Base-by-base conservation (phyloP, 1,284 basidiomycete species). In the Pyrrhoderma lamaoense region DNA sequence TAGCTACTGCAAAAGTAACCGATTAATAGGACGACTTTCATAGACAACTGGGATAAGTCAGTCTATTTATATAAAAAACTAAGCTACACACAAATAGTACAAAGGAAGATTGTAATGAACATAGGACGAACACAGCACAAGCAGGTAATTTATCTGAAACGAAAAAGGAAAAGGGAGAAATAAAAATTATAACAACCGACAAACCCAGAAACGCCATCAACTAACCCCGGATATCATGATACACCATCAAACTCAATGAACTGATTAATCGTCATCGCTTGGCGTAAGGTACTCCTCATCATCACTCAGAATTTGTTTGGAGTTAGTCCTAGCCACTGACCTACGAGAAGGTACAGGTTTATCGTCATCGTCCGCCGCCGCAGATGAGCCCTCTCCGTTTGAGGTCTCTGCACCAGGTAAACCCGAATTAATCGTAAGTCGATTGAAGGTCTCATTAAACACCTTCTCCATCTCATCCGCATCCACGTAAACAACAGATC, bases 401-500 rank as follows among this genome's bases (percentile, higher is more conserved):
- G 71, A 73, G 44, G 74, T 66, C 9, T 71, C 64, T 8, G 85
- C 85, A 51, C 86, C 86, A 43, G 87, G 86, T n/a, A 89, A 68
- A 40, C 80, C 83, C 36, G 80, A 80, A 18, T 82, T 82, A 14
- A 67, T 69, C 40, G 83, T 79, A 43, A 72, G 65, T 38, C 74
- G 74, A 46, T 77, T 72, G 61, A 80, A 86, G 9, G 80, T 71
- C 21, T 76, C 72, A 57, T 85, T 76, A 63, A 93, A 90, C 45
- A 85, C 83, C 61, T 84, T 86, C 70, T 93, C 86, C 84, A 95
- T 90, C 68, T 89, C 86, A 49, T 90, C 82, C 1, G 95, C 93
- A 58, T 97, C 93, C 58, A 89, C 77, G 70, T 93, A 96, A 25
- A 98, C 93, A 85, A 90, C 88, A 0, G 89, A 92, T 1, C 83